Base-by-base conservation (phyloP, 352 stramenopile genomes). In the Pythium aquatile region DNA sequence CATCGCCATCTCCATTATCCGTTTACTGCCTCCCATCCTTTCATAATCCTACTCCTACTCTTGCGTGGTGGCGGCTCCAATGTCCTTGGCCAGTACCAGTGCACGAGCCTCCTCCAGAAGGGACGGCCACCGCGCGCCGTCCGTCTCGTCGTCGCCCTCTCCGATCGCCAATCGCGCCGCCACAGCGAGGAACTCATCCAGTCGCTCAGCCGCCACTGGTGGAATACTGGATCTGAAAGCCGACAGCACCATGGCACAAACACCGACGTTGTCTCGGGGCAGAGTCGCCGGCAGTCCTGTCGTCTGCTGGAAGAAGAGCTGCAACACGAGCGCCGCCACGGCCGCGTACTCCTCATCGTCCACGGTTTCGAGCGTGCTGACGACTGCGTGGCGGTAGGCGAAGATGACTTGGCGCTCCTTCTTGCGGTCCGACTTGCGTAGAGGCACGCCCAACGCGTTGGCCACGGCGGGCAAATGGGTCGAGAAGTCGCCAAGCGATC, bases 401-500 rank as follows among this genome's bases (percentile, higher is more conserved):
- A 91, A 93, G 7, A 90, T 70, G 46, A 89, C 59, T 30, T 91
- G 80, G 8, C 82, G 79, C 72, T 95, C 85, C 55, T 90, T 90
- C 65, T 95, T 95, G 24, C 86, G 84, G 65, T 95, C 86, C 24
- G 85, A 62, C 61, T 93, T 95, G 20, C 76, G 78, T 69, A 91
- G 61, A 29, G 86, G 86, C 71, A 95, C 90, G 61, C 77, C 88
- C 67, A 95, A 48, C 13, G 75, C 78, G 8, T 85, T 72, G 9
- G 79, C 76, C 10, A 95, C 54, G 28, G 81, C 71, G 3, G 74
- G 70, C 1, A 95, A 55, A 48, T 93, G 82, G 7, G 58, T 48
- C 59, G 76, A 81, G 17, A 95, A 89, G 65, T 92, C 85, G 17
- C 54, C 59, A 5, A 94, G 53, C 26, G 83, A 88, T 9, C 73